phyloP scores from a whole-genome alignment of 495 filamentous ascomycete species.

The Hyaloscypha bicolor region DNA sequence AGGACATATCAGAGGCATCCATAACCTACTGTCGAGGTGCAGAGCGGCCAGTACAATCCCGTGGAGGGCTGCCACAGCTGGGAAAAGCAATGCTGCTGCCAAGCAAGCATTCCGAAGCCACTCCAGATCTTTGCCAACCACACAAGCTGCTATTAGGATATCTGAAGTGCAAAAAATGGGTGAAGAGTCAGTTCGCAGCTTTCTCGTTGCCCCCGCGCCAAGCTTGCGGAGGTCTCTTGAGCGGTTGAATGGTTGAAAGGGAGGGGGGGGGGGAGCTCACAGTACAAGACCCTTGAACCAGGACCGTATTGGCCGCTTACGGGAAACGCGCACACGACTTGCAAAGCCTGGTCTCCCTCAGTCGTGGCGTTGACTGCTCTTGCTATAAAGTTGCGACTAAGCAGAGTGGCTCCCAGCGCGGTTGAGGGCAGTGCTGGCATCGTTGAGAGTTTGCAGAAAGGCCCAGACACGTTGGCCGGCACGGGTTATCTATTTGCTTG shows the following conservation, averaged over 20 bases:
- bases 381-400: constrained; percentile 1
- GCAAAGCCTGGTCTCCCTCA: constrained; percentile 34
- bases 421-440: constrained; percentile 47
- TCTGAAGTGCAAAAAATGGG: constrained; percentile 35
- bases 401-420: constrained; percentile 28
- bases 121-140: constrained; percentile 55
- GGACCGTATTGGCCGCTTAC: constrained; percentile 63
- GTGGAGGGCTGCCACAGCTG: constrained; percentile 62
- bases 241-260: background rate
- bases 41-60: constrained; percentile 56
- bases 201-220: background rate
- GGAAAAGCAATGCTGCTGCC: constrained; percentile 62
- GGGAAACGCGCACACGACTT: constrained; percentile 63
- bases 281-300: constrained; percentile 58
- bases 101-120: constrained; percentile 61
- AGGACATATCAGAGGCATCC: background rate
- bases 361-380: constrained; percentile 12
- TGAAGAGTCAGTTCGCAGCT: background rate
- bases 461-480: background rate
- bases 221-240: too few species aligned
- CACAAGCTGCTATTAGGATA: constrained; percentile 60
- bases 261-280: constrained; percentile 38
- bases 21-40: constrained; percentile 51
- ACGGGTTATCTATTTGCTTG: background rate
- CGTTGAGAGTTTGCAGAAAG: background rate